Percentiles rank a stretch among this genome's conserved stretches.
Evolutionary conservation across 345 rosid species (phyloP).

Genomic region (Clausena lansium): DNA sequence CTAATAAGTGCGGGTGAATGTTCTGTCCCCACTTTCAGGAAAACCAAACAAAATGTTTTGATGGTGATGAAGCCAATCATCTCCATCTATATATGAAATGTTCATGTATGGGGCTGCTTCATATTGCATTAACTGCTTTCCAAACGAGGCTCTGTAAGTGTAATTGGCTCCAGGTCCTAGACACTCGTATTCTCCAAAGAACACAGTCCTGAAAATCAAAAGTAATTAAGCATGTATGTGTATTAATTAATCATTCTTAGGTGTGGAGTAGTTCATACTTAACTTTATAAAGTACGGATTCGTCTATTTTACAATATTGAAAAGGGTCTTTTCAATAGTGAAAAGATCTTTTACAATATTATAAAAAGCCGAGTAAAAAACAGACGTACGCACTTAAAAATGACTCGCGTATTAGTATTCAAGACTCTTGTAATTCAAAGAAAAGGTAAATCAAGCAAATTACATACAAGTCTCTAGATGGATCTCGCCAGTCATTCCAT

Average conservation of each 20-base stretch:
- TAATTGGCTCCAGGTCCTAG: slow-evolving; percentile 61
- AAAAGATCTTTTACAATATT: too few species aligned
- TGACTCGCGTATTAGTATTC: too few species aligned
- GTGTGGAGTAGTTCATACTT: fast-evolving
- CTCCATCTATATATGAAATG: slow-evolving; percentile 66
- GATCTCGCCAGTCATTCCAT: slow-evolving; percentile 74
- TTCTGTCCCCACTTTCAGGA: not conserved
- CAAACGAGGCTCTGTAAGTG: slow-evolving; percentile 42
- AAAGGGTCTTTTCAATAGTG: too few species aligned
- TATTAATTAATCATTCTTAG: too few species aligned
- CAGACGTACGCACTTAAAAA: too few species aligned
- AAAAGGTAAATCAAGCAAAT: too few species aligned
- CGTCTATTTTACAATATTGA: too few species aligned
- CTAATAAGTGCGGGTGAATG: not conserved
- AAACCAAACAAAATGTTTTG: not conserved
- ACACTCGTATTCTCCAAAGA: slow-evolving; percentile 67
- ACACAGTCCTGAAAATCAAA: slow-evolving; percentile 48
- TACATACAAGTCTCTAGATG: slow-evolving; percentile 53
- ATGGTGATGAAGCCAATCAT: slow-evolving; percentile 51
- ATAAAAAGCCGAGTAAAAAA: too few species aligned
- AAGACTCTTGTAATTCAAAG: too few species aligned
- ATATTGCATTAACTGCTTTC: slow-evolving; percentile 44
- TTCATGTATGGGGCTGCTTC: slow-evolving; percentile 56
- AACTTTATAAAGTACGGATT: too few species aligned
- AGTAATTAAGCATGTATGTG: not conserved